These are phyloP conservation scores for Fusarium sp. DNA, from an alignment of 2,329 filamentous ascomycete genomes.

Conservation along the genomic window DNA sequence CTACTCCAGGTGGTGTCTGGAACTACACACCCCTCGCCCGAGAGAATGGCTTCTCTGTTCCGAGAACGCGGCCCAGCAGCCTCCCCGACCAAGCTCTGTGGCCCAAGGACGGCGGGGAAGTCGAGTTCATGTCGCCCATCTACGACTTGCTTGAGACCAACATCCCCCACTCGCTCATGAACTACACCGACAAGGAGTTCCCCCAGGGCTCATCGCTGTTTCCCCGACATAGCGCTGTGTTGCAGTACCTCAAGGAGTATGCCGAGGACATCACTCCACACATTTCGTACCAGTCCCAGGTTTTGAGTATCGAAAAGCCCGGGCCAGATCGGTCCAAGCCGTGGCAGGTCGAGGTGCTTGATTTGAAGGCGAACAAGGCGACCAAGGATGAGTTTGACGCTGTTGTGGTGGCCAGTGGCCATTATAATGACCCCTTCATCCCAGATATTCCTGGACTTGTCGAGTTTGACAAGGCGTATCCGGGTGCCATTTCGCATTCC, in stretches of 20 bases:
- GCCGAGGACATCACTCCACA: conserved; percentile 68
- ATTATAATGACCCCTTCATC: conserved; percentile 71
- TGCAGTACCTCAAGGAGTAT: conserved; percentile 74
- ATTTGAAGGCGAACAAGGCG: conserved; percentile 43
- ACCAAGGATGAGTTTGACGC: conserved; percentile 65
- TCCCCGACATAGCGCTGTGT: conserved; percentile 72
- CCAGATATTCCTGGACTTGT: conserved; percentile 67
- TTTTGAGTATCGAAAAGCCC: conserved; percentile 57
- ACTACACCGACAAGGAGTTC: conserved; percentile 73
- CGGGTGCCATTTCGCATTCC: conserved; percentile 68
- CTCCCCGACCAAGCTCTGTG: conserved; percentile 57
- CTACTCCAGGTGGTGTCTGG: conserved; percentile 77
- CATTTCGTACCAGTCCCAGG: conserved; percentile 72
- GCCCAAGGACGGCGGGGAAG: conserved; percentile 41
- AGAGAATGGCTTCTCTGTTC: conserved; percentile 45
- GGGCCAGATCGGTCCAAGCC: conserved; percentile 7
- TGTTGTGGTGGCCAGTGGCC: conserved; percentile 71
- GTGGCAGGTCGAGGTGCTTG: conserved; percentile 59
- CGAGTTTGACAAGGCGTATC: conserved; percentile 62
- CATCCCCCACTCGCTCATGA: conserved; percentile 79
- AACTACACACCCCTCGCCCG: conserved; percentile 64
- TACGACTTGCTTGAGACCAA: conserved; percentile 81
- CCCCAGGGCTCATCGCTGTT: conserved; percentile 71
- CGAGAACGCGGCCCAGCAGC: conserved; percentile 46
- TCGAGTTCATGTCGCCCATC: conserved; percentile 75